Percentiles rank a stretch among this genome's conserved stretches.
These are phyloP conservation scores for Nicotiana undulata DNA, from an alignment of 257 asterid genomes.

Conservation along the genomic window DNA sequence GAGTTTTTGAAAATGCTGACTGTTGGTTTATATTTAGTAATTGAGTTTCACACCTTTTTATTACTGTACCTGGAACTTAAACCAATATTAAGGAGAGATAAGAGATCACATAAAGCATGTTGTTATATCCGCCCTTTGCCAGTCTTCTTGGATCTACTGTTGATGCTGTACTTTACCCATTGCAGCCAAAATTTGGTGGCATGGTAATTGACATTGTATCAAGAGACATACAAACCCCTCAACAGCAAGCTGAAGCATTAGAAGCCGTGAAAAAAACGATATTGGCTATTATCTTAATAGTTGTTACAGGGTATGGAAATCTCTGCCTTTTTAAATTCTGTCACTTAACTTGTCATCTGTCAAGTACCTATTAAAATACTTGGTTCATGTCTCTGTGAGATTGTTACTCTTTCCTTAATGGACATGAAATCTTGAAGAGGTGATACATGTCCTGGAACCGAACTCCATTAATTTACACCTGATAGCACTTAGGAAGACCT, in stretches of 20 bases:
- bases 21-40: too few relatives aligned
- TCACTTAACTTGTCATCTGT: not conserved
- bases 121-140: not conserved
- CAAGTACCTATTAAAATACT: not conserved
- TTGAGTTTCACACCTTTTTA: too few relatives aligned
- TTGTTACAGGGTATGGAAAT: conserved; percentile 48
- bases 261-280: conserved; percentile 48
- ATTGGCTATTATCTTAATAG: conserved; percentile 43
- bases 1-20: not conserved
- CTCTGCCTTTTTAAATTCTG: not conserved
- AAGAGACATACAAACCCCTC: conserved; percentile 44
- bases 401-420: not conserved
- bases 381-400: not conserved
- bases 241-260: conserved; percentile 59
- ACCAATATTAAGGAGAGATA: too few relatives aligned
- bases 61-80: too few relatives aligned
- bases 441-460: not conserved
- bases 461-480: not conserved
- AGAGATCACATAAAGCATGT: too few relatives aligned
- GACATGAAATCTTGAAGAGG: not conserved
- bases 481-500: not conserved
- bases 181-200: conserved; percentile 78
- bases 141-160: not conserved
- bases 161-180: not conserved
- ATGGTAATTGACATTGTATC: conserved; percentile 67